Percentiles rank a stretch among this genome's conserved stretches.
Evolutionary conservation across 2,329 filamentous ascomycete species (phyloP).

Genomic region (Thyridium curvatum): DNA sequence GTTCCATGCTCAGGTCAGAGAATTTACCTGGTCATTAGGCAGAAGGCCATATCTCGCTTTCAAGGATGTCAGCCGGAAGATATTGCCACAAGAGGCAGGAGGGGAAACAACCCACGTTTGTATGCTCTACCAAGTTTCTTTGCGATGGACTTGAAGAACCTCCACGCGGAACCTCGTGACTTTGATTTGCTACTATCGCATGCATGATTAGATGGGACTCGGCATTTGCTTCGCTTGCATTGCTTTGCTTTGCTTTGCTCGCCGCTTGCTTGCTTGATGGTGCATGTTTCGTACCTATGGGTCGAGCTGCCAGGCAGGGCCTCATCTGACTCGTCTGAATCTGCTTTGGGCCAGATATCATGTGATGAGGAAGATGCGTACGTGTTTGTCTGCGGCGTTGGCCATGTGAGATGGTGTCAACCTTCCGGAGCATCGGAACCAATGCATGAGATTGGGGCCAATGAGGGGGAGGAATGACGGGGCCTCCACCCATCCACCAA

Average conservation of each 20-base stretch:
- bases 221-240: background rate
- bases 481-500: too few species aligned
- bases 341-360: too few species aligned
- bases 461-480: too few species aligned
- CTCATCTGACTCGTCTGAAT: constrained; percentile 1
- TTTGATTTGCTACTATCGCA: background rate
- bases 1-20: background rate
- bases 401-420: too few species aligned
- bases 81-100: background rate
- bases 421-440: too few species aligned
- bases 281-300: background rate
- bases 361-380: too few species aligned
- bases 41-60: constrained; percentile 2
- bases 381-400: too few species aligned
- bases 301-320: background rate
- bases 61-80: background rate
- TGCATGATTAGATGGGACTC: background rate
- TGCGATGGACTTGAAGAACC: constrained; percentile 2
- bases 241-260: background rate
- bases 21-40: constrained; percentile 1
- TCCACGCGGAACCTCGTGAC: background rate
- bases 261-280: too few species aligned
- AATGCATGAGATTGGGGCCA: too few species aligned
- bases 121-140: constrained; percentile 2
- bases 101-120: background rate